Conservation (phyloP, 148 eudicot genomes). For the Dysphania ambrosioides region DNA sequence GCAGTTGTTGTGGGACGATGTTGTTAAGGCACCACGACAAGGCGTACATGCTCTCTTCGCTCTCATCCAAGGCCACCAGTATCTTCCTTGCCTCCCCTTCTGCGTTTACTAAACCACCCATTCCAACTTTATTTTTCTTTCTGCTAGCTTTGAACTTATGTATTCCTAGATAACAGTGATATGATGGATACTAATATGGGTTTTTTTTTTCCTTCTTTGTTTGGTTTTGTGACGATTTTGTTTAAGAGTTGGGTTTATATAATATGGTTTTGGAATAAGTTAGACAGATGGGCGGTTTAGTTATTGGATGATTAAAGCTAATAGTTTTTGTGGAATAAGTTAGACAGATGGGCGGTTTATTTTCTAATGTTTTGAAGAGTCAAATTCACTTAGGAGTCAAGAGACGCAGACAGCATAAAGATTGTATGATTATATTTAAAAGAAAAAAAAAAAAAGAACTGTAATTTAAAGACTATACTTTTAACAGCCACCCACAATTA, state of each 20-base stretch:
- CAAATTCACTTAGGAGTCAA: background rate
- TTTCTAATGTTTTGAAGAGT: background rate
- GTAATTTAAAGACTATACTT: background rate
- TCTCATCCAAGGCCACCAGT: slow-evolving; percentile 58
- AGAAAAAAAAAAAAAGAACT: too few relatives aligned
- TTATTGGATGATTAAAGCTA: slow-evolving; percentile 3
- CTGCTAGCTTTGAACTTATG: too few relatives aligned
- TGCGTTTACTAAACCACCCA: slow-evolving; percentile 28
- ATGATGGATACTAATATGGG: too few relatives aligned
- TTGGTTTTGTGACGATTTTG: background rate
- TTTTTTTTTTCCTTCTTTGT: background rate
- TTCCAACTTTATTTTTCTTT: background rate
- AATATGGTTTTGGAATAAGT: slow-evolving; percentile 6
- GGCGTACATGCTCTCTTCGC: slow-evolving; percentile 63
- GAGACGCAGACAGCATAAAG: background rate
- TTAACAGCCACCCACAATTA: background rate
- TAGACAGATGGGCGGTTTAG: background rate
- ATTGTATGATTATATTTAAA: too few relatives aligned
- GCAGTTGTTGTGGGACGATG: slow-evolving; percentile 9
- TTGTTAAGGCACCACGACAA: slow-evolving; percentile 67
- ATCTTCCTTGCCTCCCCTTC: slow-evolving; percentile 37
- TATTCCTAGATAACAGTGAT: too few relatives aligned
- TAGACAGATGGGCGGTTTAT: slow-evolving; percentile 15
- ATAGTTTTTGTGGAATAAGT: slow-evolving; percentile 2
- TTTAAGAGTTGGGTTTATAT: background rate